These are phyloP conservation scores for Cyberlindnera samutprakarnensis DNA, from an alignment of 805 yeast genomes.

Conservation along the genomic window DNA sequence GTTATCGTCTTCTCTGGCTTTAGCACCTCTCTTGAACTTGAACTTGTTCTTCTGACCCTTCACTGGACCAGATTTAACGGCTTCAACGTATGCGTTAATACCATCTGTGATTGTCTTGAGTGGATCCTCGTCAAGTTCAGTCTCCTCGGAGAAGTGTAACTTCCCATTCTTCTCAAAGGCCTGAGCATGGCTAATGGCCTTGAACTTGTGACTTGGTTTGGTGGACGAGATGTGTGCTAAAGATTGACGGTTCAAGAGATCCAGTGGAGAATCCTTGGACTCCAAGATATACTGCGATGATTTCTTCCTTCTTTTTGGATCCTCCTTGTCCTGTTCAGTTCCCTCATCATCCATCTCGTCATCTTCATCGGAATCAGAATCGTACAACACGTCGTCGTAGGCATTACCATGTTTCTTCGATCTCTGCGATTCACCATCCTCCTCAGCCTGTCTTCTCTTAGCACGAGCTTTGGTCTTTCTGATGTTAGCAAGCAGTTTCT, in stretches of 20 bases:
- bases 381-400: slow-evolving; percentile 87
- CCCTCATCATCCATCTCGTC: slow-evolving; percentile 34
- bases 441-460: slow-evolving; percentile 56
- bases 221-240: slow-evolving; percentile 85
- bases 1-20: slow-evolving; percentile 44
- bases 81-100: slow-evolving; percentile 88
- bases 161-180: slow-evolving; percentile 48
- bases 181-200: slow-evolving; percentile 30
- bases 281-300: slow-evolving; percentile 68
- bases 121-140: slow-evolving; percentile 36
- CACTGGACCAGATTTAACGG: slow-evolving; percentile 86
- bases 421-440: slow-evolving; percentile 21
- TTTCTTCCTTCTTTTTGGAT: slow-evolving; percentile 20
- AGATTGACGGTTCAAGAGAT: slow-evolving; percentile 79
- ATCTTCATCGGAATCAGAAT: slow-evolving; percentile 52
- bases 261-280: slow-evolving; percentile 71
- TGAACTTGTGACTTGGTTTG: slow-evolving; percentile 59
- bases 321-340: slow-evolving; percentile 24
- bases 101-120: slow-evolving; percentile 44
- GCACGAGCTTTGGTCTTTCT: slow-evolving; percentile 81
- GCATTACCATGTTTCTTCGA: slow-evolving; percentile 64
- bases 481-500: slow-evolving; percentile 75
- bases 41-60: slow-evolving; percentile 90
- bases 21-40: slow-evolving; percentile 68
- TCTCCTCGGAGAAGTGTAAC: slow-evolving; percentile 42